Percentiles rank a stretch among this genome's conserved stretches.
These are phyloP conservation scores for Daphne laureola DNA, from an alignment of 441 rosid genomes.

Conservation along the genomic window DNA sequence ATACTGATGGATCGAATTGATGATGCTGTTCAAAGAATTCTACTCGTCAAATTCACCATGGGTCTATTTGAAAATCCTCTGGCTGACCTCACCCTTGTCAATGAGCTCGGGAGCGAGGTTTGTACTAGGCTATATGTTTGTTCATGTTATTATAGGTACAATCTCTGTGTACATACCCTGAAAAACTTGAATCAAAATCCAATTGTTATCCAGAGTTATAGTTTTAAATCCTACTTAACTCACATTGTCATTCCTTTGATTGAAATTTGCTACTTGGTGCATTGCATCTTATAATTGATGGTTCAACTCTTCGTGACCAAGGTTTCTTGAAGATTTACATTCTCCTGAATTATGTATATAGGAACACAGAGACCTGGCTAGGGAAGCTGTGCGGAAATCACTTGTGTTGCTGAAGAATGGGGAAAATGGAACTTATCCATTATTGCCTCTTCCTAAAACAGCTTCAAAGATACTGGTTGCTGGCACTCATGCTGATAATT, in stretches of 20 bases:
- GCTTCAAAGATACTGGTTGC: constrained; percentile 48
- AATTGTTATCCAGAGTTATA: constrained; percentile 1
- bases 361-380: constrained; percentile 64
- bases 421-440: constrained; percentile 35
- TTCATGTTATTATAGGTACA: no score
- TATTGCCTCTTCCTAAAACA: constrained; percentile 55
- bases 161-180: no score
- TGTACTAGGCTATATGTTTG: neutral
- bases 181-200: neutral
- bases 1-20: constrained; percentile 62
- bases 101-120: constrained; percentile 73
- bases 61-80: constrained; percentile 79
- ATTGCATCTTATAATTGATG: neutral
- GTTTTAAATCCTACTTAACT: neutral
- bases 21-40: constrained; percentile 71
- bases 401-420: constrained; percentile 65
- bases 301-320: constrained; percentile 3
- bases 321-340: neutral
- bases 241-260: neutral
- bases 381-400: constrained; percentile 66
- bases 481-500: constrained; percentile 65
- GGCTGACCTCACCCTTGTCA: constrained; percentile 53
- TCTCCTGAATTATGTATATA: constrained; percentile 14
- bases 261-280: neutral
- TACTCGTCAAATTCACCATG: constrained; percentile 64